Evolutionary conservation across 768 basidiomycete species (phyloP).

Genomic region (Tricholoma matsutake): DNA sequence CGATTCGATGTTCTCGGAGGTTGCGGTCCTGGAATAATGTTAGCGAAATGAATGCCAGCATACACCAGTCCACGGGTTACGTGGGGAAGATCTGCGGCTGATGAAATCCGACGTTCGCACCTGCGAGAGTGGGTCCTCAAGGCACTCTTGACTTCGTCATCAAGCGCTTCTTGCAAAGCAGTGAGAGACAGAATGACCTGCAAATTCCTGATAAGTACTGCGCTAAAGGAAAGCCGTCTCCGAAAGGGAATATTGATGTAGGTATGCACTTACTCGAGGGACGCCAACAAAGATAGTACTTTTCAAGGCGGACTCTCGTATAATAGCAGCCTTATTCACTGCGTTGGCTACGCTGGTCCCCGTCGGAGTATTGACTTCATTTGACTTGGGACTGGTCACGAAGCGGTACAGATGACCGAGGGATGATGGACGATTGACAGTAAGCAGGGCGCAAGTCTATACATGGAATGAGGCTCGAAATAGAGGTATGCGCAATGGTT

Average conservation of each 20-base stretch:
- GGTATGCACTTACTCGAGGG: conserved; percentile 59
- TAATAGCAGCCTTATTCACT: conserved; percentile 73
- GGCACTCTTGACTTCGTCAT: conserved; percentile 74
- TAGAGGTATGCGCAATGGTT: conserved; percentile 10
- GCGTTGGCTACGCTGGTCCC: conserved; percentile 47
- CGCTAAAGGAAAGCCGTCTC: conserved; percentile 2
- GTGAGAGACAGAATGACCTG: conserved; percentile 83
- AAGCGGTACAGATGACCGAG: conserved; percentile 82
- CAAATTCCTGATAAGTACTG: conserved; percentile 15
- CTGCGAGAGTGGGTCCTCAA: conserved; percentile 66
- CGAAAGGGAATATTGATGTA: too few relatives aligned
- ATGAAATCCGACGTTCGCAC: conserved; percentile 33
- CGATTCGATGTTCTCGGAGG: conserved; percentile 62
- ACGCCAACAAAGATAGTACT: conserved; percentile 88
- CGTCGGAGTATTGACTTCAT: conserved; percentile 33
- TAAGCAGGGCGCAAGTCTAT: conserved; percentile 82
- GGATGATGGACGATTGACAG: conserved; percentile 76
- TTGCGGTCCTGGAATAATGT: conserved; percentile 47
- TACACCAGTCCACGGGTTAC: conserved; percentile 8
- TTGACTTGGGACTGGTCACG: conserved; percentile 49
- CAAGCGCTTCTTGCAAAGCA: conserved; percentile 71
- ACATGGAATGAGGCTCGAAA: conserved; percentile 13
- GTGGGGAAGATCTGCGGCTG: conserved; percentile 12
- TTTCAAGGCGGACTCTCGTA: conserved; percentile 88
- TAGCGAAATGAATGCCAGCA: conserved; percentile 17